Conservation (phyloP, 441 rosid genomes). For the Cnidoscolus chayamansa region DNA sequence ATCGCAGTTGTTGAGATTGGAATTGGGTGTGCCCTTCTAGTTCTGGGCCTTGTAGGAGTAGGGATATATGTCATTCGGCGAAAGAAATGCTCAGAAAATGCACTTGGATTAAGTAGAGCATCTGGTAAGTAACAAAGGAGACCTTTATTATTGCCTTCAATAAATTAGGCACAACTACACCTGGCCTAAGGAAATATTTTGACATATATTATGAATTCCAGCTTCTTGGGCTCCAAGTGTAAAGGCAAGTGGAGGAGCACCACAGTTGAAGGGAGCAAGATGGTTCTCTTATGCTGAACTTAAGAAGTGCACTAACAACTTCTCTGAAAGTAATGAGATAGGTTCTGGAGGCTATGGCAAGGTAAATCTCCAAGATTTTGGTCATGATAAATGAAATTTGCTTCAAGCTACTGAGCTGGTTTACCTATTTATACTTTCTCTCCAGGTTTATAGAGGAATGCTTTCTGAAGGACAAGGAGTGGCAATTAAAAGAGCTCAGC, state of each 20-base stretch:
- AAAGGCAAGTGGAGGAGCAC: conserved; percentile 82
- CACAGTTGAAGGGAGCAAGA: conserved; percentile 91
- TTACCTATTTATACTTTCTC: conserved; percentile 2
- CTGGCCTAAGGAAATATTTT: neutral
- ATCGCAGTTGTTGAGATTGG: conserved; percentile 51
- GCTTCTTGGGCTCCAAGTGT: conserved; percentile 93
- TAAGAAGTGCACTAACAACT: conserved; percentile 68
- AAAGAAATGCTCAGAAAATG: conserved; percentile 92
- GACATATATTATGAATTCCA: conserved; percentile 27
- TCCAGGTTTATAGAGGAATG: conserved; percentile 84
- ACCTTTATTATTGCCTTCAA: conserved; percentile 12
- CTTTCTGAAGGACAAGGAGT: conserved; percentile 68
- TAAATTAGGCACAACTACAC: neutral
- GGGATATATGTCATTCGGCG: conserved; percentile 81
- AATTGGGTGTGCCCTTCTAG: conserved; percentile 45
- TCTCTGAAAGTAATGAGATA: conserved; percentile 64
- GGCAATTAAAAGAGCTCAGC: conserved; percentile 93
- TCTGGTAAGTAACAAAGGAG: conserved; percentile 50
- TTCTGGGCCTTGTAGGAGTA: conserved; percentile 61
- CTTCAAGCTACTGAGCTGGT: neutral
- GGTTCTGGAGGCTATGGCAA: conserved; percentile 98
- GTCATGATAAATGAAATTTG: neutral
- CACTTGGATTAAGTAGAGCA: conserved; percentile 69
- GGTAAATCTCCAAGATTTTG: conserved; percentile 32
- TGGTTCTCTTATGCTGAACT: conserved; percentile 95